These are phyloP conservation scores for Hyparrhenia diplandra DNA, from an alignment of 176 grass and related monocot species.

Conservation along the genomic window DNA sequence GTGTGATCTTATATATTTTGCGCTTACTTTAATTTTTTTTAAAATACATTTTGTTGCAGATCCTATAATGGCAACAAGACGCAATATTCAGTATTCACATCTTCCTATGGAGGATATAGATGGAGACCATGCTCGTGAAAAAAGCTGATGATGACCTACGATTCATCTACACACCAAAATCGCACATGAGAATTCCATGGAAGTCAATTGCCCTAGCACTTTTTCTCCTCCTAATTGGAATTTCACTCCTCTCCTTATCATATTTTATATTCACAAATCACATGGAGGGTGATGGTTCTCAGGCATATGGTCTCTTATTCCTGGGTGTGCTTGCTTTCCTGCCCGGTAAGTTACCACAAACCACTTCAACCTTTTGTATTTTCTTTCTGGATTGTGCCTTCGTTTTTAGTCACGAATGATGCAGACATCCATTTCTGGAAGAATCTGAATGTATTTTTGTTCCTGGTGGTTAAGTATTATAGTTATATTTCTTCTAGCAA, in stretches of 20 bases:
- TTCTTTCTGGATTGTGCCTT: neutral
- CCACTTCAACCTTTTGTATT: neutral
- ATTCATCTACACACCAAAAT: constrained; percentile 51
- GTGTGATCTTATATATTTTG: neutral
- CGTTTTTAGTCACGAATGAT: neutral
- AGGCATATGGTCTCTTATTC: constrained; percentile 55
- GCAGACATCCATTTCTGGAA: neutral
- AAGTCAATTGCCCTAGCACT: constrained; percentile 63
- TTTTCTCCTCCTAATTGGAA: constrained; percentile 50
- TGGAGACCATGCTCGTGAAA: neutral
- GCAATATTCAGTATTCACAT: constrained; percentile 42
- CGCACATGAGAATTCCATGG: constrained; percentile 51
- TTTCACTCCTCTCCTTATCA: constrained; percentile 42
- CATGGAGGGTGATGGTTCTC: constrained; percentile 64
- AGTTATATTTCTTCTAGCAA: neutral
- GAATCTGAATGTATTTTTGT: neutral
- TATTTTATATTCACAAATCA: constrained; percentile 62
- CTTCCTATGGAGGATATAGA: constrained; percentile 37
- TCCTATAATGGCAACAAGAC: constrained; percentile 42
- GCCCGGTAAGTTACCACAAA: constrained; percentile 50
- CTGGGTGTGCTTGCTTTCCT: constrained; percentile 66
- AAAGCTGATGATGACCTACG: constrained; percentile 27
- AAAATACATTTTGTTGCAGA: neutral
- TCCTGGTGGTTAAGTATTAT: neutral
- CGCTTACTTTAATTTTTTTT: neutral